phyloP scores from a whole-genome alignment of 139 green algal species.

The Nannochloris sp. region DNA sequence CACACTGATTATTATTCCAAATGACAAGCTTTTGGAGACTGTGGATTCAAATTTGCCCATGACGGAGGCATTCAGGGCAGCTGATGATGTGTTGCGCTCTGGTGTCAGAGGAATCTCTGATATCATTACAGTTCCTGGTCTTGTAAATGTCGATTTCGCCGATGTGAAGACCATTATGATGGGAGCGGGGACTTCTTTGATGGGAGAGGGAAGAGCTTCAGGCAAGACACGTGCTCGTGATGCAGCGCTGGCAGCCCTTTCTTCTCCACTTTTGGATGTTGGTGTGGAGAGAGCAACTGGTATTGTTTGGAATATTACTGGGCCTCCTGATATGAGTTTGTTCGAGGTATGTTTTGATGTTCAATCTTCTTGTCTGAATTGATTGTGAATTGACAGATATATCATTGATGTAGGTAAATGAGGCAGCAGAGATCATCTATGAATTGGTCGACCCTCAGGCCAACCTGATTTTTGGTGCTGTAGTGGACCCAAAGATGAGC shows the following conservation, averaged over 20 bases:
- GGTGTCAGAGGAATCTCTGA: constrained; percentile 90
- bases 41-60: constrained; percentile 65
- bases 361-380: background rate
- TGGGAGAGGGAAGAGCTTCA: constrained; percentile 57
- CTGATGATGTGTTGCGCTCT: constrained; percentile 79
- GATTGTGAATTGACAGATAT: background rate
- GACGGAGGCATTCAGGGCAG: constrained; percentile 81
- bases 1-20: constrained; percentile 86
- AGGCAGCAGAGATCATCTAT: constrained; percentile 87
- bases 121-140: constrained; percentile 91
- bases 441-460: constrained; percentile 75
- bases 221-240: constrained; percentile 36
- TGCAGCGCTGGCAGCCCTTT: constrained; percentile 63
- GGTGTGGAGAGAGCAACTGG: constrained; percentile 86
- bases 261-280: constrained; percentile 79
- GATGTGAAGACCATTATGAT: constrained; percentile 88
- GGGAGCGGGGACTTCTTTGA: constrained; percentile 82
- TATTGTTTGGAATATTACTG: constrained; percentile 97
- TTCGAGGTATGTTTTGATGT: constrained; percentile 53
- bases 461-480: constrained; percentile 89
- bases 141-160: constrained; percentile 98
- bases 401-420: constrained; percentile 60
- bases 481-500: constrained; percentile 50
- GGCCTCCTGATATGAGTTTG: constrained; percentile 73
- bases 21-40: constrained; percentile 79